Evolutionary conservation across 345 rosid species (phyloP), one percentile per base, ranked within the genome.

Genomic region (Pugionium dolabratum): DNA sequence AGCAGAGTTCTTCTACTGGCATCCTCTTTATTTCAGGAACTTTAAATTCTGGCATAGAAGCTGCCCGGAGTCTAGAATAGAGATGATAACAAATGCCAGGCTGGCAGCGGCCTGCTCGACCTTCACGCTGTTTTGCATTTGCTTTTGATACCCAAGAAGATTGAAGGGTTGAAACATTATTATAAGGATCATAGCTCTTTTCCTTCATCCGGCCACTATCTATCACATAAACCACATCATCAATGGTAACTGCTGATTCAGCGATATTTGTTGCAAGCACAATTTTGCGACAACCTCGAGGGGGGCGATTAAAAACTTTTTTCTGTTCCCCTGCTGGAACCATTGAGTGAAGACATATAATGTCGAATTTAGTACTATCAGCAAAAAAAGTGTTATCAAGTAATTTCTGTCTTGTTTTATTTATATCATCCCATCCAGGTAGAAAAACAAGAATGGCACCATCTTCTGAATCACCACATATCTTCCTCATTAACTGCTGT

Each of bases 131-230:
- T 79, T 80, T 93, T 32, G 97, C 91, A 79, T 86, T 93, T 72
- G 97, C 98, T 78, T 90, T 93, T 7, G 98, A 93, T 27, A 87
- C 75, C 98, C 98, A 93, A 3, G 90, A 80, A 70, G 96, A 82
- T 56, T 86, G 97, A 71, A 93, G 97, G 11, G 98, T 93, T 31
- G 97, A 90, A 44, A 93, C 90, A 67, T 90, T 85, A 59, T 77
- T 81, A 72, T 84, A 85, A 57, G 98, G 98, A 76, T 93, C 97
- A 68, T 93, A 93, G 64, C 90, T 90, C 77, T 93, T 90, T 78
- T 93, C 92, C 66, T 93, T 93, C 97, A 93, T 93, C 59, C 94
- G 82, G 62, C 98, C 98, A 58, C 90, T 90, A 72, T 93, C 97
- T 75, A 93, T 81, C 53, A 93, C 98, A 79, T 90, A 93, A 40